Evolutionary conservation across 2,329 filamentous ascomycete genomes (phyloP), one percentile per base, ranked within the genome.

Genomic region (Fusarium xyrophilum): DNA sequence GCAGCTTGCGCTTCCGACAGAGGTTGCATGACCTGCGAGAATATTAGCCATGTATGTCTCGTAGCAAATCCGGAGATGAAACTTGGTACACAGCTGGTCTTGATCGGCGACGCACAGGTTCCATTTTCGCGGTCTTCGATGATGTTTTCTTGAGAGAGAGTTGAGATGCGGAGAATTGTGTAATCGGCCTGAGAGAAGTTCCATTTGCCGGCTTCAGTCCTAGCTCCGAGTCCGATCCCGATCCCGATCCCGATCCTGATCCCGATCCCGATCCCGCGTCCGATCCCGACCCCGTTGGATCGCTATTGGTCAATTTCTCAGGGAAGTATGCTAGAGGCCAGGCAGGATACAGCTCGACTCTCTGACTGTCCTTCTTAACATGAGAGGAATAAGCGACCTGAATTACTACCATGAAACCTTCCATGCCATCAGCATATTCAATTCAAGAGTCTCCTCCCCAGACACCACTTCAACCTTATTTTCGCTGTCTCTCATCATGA

Each of bases 1-100:
- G 75, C 19, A 82, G 77, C 63, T 83, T 83, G 51, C 82, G 79
- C n/a, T 74, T 76, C 13, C 81, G 74, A 59, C 82, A 83, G 9
- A 80, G 74, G 12, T 76, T 73, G 59, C 82, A 83, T 2, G 81
- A 79, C 9, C 81, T 81, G 36, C 9, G 21, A 6, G 3, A 14
- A 19, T 21, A 50, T 50, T 15, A 50, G 46, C 3, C 12, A n/a
- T n/a, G n/a, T n/a, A 11, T 15, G 9, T 1, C 5, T 13, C 3
- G 1, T 2, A 2, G 6, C 3, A 1, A 0, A 5, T 7, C 19
- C 4, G 12, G 3, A n/a, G 6, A 9, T n/a, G 21, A 3, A 25
- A 6, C 6, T 4, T 13, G 55, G 12, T 67, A 76, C 76, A 77
- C 65, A 9, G 75, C 75, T 27, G 75, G 76, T 46, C 76, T 67